phyloP scores from a whole-genome alignment of 23 red algal species.

The Gracilariopsis chorda region DNA sequence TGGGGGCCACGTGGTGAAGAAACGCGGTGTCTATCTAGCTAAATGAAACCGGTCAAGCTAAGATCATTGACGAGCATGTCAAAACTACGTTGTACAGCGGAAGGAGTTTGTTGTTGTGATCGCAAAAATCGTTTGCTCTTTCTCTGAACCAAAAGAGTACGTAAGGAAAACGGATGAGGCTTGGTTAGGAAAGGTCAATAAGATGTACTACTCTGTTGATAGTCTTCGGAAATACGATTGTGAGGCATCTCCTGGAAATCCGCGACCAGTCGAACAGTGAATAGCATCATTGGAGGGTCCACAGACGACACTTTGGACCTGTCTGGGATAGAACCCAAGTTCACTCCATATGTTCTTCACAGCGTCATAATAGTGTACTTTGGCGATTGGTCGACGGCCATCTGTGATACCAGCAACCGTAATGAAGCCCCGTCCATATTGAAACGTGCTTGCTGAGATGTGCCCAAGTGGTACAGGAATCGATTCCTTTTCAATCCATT shows the following conservation, averaged over 20 bases:
- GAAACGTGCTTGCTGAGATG: slow-evolving; percentile 6
- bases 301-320: slow-evolving; percentile 18
- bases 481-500: background rate
- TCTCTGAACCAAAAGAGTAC: too few relatives aligned
- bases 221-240: background rate
- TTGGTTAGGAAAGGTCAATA: background rate
- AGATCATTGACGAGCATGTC: too few relatives aligned
- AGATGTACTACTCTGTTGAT: background rate
- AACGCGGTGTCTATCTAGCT: too few relatives aligned
- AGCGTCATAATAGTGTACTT: background rate
- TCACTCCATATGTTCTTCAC: background rate
- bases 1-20: too few relatives aligned
- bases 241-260: background rate
- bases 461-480: background rate
- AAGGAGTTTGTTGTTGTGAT: too few relatives aligned
- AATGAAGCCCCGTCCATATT: background rate
- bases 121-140: too few relatives aligned
- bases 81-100: too few relatives aligned
- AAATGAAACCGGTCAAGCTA: too few relatives aligned
- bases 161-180: background rate
- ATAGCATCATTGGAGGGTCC: background rate
- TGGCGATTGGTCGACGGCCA: background rate
- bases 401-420: slow-evolving; percentile 1
- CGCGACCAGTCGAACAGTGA: background rate
- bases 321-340: background rate